These are phyloP conservation scores for Quercus berberidifolia DNA, from an alignment of 306 rosid genomes.

Conservation along the genomic window DNA sequence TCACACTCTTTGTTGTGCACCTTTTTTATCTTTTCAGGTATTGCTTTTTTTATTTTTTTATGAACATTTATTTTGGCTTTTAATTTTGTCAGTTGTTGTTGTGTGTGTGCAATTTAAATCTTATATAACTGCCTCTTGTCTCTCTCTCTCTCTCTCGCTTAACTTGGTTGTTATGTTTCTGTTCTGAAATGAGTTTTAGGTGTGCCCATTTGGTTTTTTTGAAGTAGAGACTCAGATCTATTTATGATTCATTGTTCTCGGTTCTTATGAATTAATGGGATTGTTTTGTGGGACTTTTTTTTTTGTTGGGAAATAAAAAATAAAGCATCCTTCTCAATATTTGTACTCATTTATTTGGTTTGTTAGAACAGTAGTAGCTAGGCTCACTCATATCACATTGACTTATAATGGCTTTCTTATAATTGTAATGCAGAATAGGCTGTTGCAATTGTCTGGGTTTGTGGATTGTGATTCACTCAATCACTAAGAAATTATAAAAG, in stretches of 20 bases:
- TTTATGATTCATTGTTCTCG: neutral
- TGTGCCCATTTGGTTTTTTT: constrained; percentile 20
- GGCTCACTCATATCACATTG: constrained; percentile 1
- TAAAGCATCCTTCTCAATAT: neutral
- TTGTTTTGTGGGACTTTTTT: neutral
- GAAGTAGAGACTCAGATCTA: constrained; percentile 38
- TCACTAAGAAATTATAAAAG: neutral
- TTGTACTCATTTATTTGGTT: neutral
- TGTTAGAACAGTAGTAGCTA: neutral
- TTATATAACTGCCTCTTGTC: neutral
- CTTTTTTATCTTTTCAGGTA: neutral
- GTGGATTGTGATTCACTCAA: constrained; percentile 10
- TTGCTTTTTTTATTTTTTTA: neutral
- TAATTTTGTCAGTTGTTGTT: neutral
- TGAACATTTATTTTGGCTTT: neutral
- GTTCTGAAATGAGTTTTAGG: constrained; percentile 2
- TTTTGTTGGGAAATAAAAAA: neutral
- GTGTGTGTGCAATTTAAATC: neutral
- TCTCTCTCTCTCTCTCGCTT: neutral
- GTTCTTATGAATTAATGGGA: constrained; percentile 3
- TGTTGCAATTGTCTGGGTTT: constrained; percentile 6
- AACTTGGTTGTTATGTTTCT: neutral
- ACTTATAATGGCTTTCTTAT: neutral
- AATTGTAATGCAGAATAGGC: constrained; percentile 19
- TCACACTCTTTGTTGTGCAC: neutral